phyloP scores from a whole-genome alignment of 2,329 filamentous ascomycete species.

The Botrytis medusae region DNA sequence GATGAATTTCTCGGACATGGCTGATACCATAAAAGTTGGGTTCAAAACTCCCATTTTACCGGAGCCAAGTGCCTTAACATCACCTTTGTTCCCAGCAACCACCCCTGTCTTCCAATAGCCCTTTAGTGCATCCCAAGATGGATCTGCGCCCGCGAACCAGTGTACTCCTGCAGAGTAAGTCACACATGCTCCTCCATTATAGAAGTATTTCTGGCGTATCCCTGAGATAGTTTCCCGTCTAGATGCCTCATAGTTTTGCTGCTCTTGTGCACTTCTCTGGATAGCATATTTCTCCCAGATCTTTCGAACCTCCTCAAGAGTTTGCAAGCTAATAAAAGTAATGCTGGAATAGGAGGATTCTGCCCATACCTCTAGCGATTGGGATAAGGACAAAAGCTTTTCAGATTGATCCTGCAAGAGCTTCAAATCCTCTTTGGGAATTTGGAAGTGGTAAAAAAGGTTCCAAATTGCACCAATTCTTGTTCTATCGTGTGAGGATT shows the following conservation, averaged over 20 bases:
- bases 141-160: neutral
- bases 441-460: neutral
- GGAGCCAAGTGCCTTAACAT: neutral
- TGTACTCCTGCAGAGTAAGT: neutral
- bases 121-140: neutral
- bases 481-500: neutral
- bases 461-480: neutral
- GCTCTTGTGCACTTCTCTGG: neutral
- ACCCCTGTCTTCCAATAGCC: neutral
- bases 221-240: neutral
- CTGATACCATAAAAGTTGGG: neutral
- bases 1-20: neutral
- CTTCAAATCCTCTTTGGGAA: neutral
- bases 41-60: neutral
- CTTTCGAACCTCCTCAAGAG: slow-evolving; percentile 4
- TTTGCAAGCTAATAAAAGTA: slow-evolving; percentile 4
- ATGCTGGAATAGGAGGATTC: neutral
- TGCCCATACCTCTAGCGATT: slow-evolving; percentile 4
- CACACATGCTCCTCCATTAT: neutral
- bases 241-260: neutral
- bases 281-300: slow-evolving; percentile 9
- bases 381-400: neutral
- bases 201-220: neutral
- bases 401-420: neutral
- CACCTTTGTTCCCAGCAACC: neutral